A percentile compares a stretch with the other conserved stretches of the same genome.
Evolutionary conservation across 345 rosid species (phyloP).

Genomic region (Nasturtium officinale): DNA sequence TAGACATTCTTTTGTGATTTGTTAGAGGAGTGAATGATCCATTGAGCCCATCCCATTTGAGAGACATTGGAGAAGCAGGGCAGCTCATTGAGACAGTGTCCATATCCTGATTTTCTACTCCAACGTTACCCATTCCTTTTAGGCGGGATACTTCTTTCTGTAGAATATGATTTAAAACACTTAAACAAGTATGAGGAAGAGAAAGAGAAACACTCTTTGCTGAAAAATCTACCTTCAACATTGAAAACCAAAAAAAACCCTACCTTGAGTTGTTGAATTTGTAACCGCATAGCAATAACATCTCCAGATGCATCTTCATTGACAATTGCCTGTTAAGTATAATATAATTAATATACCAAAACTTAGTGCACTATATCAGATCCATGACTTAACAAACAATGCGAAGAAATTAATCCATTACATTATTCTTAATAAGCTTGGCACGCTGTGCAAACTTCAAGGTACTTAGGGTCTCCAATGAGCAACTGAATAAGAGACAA

Average conservation of each 20-base stretch:
- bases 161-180: conserved; percentile 26
- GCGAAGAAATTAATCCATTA: conserved; percentile 40
- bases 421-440: conserved; percentile 93
- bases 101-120: conserved; percentile 59
- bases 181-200: conserved; percentile 1
- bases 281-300: conserved; percentile 87
- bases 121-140: conserved; percentile 54
- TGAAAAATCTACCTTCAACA: conserved; percentile 63
- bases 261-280: conserved; percentile 97
- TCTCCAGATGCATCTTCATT: conserved; percentile 99
- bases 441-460: conserved; percentile 99
- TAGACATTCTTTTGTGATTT: conserved; percentile 58
- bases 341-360: conserved; percentile 3
- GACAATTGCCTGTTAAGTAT: conserved; percentile 69
- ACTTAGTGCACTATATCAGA: neutral
- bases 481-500: conserved; percentile 61
- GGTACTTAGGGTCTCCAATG: conserved; percentile 92
- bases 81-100: conserved; percentile 52
- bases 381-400: conserved; percentile 16
- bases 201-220: conserved; percentile 17
- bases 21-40: conserved; percentile 80
- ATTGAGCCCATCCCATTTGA: conserved; percentile 73
- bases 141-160: conserved; percentile 89
- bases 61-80: conserved; percentile 70
- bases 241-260: too few species aligned